phyloP scores from a whole-genome alignment of 1,139 yeast species.

The Saccharomyces hybrid region DNA sequence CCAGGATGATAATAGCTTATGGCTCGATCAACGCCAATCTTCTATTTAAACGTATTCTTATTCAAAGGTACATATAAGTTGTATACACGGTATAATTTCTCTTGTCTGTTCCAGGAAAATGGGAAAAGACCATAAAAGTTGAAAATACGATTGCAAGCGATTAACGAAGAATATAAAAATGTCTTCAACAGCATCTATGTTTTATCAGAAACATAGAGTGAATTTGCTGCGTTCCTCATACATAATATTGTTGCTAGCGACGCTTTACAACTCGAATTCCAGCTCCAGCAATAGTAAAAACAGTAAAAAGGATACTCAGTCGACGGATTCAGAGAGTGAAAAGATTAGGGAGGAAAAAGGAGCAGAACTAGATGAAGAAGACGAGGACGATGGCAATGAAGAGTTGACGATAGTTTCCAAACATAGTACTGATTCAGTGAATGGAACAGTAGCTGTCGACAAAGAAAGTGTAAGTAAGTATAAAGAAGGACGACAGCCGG shows the following conservation, averaged over 20 bases:
- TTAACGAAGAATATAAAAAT: background rate
- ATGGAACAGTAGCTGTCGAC: background rate
- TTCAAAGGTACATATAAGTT: background rate
- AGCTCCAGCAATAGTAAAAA: slow-evolving; percentile 11
- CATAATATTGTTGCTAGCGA: slow-evolving; percentile 21
- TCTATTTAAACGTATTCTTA: background rate
- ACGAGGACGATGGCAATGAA: slow-evolving; percentile 1
- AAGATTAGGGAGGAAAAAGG: background rate
- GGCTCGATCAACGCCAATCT: background rate
- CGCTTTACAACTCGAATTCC: slow-evolving; percentile 16
- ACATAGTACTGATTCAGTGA: slow-evolving; percentile 3
- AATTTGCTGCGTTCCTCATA: slow-evolving; percentile 27
- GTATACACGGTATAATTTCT: background rate
- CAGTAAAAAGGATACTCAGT: slow-evolving; percentile 5
- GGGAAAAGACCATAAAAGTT: background rate
- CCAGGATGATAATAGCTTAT: background rate
- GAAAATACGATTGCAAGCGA: background rate
- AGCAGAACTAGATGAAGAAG: slow-evolving; percentile 2
- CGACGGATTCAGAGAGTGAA: slow-evolving; percentile 3
- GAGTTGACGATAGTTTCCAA: slow-evolving; percentile 1
- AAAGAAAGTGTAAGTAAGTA: slow-evolving; percentile 1
- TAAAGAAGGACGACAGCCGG: slow-evolving; percentile 3
- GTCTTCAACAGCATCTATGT: slow-evolving; percentile 7
- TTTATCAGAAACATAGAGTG: slow-evolving; percentile 25
- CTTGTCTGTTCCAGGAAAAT: background rate